These are phyloP conservation scores for Neocucurbitaria cava DNA, from an alignment of 2,329 filamentous ascomycete species.

Conservation along the genomic window DNA sequence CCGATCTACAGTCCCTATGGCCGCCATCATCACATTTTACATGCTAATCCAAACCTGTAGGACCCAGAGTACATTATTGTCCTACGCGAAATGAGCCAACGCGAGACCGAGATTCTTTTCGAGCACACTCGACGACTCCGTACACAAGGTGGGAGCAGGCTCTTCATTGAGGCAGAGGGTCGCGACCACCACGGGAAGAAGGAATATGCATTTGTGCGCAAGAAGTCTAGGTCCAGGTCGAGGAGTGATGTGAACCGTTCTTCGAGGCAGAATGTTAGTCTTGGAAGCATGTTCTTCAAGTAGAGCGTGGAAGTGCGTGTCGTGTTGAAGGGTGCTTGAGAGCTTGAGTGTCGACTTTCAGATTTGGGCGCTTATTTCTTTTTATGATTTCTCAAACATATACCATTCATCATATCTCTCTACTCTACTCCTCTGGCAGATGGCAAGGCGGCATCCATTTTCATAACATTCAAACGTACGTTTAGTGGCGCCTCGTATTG, in stretches of 20 bases:
- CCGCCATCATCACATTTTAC: not conserved
- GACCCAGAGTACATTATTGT: constrained; percentile 59
- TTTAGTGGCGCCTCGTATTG: not conserved
- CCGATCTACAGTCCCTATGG: not conserved
- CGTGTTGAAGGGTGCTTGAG: not conserved
- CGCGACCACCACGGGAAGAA: constrained; percentile 46
- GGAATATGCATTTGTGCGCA: constrained; percentile 56
- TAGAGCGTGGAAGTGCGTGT: constrained; percentile 3
- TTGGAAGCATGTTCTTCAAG: constrained; percentile 43
- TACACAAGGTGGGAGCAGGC: constrained; percentile 29
- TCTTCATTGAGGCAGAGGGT: constrained; percentile 53
- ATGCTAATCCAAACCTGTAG: constrained; percentile 15
- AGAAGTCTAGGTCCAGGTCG: constrained; percentile 38
- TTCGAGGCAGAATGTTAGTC: constrained; percentile 38
- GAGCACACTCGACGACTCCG: constrained; percentile 58
- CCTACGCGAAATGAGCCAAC: constrained; percentile 56
- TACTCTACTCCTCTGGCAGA: not conserved
- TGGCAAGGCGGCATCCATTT: not conserved
- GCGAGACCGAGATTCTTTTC: constrained; percentile 58
- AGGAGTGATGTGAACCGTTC: constrained; percentile 40
- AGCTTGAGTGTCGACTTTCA: not conserved
- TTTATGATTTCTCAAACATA: not conserved
- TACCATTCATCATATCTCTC: constrained; percentile 6
- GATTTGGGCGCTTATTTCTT: too few species aligned
- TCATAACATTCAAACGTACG: not conserved